Evolutionary conservation across 2,329 filamentous ascomycete genomes (phyloP).

Genomic region (Diaporthe australafricana): DNA sequence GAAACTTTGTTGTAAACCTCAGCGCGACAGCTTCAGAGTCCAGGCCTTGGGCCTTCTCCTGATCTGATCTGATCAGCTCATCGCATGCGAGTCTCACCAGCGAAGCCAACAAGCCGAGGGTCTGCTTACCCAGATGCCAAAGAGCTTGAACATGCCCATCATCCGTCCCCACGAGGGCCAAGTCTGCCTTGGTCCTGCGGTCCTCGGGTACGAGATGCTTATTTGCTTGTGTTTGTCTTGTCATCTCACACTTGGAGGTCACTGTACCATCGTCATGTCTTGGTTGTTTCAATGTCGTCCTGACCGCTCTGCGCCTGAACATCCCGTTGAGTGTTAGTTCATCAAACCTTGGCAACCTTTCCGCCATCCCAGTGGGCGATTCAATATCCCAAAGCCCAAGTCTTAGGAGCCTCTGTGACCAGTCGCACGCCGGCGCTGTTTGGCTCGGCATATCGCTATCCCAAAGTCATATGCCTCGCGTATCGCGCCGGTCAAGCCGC

Average conservation of each 20-base stretch:
- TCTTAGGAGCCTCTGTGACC: slow-evolving; percentile 3
- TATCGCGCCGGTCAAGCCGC: background rate
- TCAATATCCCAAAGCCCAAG: background rate
- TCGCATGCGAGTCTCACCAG: slow-evolving; percentile 6
- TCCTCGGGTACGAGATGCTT: slow-evolving; percentile 21
- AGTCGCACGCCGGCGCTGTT: slow-evolving; percentile 15
- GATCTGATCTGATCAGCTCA: background rate
- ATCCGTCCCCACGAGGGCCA: slow-evolving; percentile 13
- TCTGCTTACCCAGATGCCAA: background rate
- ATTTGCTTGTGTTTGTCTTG: slow-evolving; percentile 16
- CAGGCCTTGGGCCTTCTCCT: background rate
- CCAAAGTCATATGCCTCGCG: background rate
- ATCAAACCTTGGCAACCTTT: slow-evolving; percentile 22
- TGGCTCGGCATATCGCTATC: slow-evolving; percentile 9
- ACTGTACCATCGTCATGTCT: slow-evolving; percentile 15
- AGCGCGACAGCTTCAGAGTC: background rate
- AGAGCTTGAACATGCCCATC: background rate
- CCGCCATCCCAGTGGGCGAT: background rate
- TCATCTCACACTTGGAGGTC: slow-evolving; percentile 10
- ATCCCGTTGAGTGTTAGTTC: slow-evolving; percentile 14
- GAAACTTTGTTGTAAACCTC: slow-evolving; percentile 6
- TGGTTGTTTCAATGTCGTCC: slow-evolving; percentile 27
- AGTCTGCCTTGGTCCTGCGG: background rate
- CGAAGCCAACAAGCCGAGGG: background rate
- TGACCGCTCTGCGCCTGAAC: slow-evolving; percentile 6